Base-by-base conservation (phyloP, 148 eudicot species). In the Euryodendron excelsum region DNA sequence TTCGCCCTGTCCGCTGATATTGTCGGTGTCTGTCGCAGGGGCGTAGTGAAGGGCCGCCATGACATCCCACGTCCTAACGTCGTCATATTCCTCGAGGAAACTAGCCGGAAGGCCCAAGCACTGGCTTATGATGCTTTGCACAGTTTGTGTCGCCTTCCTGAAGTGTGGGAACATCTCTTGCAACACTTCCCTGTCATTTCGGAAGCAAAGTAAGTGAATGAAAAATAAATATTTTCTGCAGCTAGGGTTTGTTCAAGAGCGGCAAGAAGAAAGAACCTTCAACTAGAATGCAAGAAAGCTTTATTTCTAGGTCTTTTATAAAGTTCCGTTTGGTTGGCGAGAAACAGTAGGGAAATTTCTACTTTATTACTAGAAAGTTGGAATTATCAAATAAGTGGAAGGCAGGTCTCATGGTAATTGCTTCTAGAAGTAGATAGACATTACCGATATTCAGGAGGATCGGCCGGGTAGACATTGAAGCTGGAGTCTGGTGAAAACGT, bases 61-160 rank as follows among this genome's bases (percentile, higher is more conserved):
- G 77, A 87, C 72, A 73, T 87, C 89, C 84, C 82, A 82, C 33
- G 72, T 77, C 52, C 85, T 20, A 34, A 82, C 85, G 5, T 59
- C 0, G 55, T 81, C 84, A 74, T 82, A 87, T 33, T 84, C 82
- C 36, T 59, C 36, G 30, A 87, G 77, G 68, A 82, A 84, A 48
- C 78, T 74, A 1, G 78, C 78, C 69, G 89, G 84, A 5, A 84
- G 85, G 14, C 85, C 89, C 55, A 87, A 52, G 70, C 87, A 87
- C 5, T 84, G 85, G 44, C 53, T 82, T 14, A 87, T 21, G 6
- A 87, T 84, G 56, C 52, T 58, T 75, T 82, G 85, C 36, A 84
- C 28, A 1, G 84, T 18, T 44, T 39, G 60, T 11, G 83, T 85
- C 0, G 52, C 55, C 66, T 80, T 80, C 0, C 28, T 30, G 5